These are phyloP conservation scores for Urostyla sp. DNA, from an alignment of 73 alveolate genomes.

Conservation along the genomic window DNA sequence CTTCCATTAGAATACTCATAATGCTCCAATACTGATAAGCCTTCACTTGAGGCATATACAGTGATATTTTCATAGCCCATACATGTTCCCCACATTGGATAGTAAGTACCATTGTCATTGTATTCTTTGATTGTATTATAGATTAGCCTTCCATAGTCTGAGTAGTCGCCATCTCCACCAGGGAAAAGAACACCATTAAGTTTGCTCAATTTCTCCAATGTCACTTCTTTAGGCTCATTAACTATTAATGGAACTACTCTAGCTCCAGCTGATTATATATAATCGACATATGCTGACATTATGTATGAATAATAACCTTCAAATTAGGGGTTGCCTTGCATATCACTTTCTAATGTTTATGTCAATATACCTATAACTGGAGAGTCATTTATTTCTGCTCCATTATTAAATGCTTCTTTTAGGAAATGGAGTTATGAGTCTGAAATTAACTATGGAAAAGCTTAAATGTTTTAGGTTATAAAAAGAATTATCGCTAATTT, in stretches of 20 bases:
- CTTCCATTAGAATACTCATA: slow-evolving; percentile 19
- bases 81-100: slow-evolving; percentile 64
- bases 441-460: too few species aligned
- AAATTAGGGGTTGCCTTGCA: slow-evolving; percentile 29
- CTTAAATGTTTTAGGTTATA: too few species aligned
- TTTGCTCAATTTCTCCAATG: not conserved
- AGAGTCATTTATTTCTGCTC: not conserved
- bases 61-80: slow-evolving; percentile 57
- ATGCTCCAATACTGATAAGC: slow-evolving; percentile 33
- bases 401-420: not conserved
- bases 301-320: slow-evolving; percentile 23
- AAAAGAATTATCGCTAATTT: too few species aligned
- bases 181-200: slow-evolving; percentile 64
- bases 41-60: slow-evolving; percentile 43
- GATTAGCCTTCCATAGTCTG: slow-evolving; percentile 26
- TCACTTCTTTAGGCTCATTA: slow-evolving; percentile 16
- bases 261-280: slow-evolving; percentile 60
- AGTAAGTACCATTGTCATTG: slow-evolving; percentile 59
- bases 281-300: slow-evolving; percentile 48
- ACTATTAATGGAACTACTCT: slow-evolving; percentile 52
- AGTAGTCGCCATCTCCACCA: slow-evolving; percentile 64
- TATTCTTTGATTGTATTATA: slow-evolving; percentile 5
- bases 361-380: slow-evolving; percentile 53
- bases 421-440: too few species aligned
- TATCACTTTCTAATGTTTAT: slow-evolving; percentile 40